Evolutionary conservation across 345 rosid genomes (phyloP).

Genomic region (Camelina sativa): DNA sequence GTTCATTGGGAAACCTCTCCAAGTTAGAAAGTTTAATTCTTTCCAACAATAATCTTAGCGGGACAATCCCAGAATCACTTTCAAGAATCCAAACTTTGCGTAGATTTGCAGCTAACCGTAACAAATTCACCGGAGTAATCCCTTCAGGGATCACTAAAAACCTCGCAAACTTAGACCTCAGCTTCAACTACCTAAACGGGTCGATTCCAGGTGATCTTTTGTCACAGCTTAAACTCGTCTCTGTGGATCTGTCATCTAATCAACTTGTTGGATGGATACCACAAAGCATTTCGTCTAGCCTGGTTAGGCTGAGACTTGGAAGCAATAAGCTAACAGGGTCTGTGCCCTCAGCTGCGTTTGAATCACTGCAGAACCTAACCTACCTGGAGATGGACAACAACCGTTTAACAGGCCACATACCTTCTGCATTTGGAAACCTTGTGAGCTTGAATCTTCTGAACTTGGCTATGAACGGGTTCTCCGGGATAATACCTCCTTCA

Average conservation of each 20-base stretch:
- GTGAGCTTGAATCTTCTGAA: conserved; percentile 56
- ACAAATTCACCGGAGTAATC: conserved; percentile 53
- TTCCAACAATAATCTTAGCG: conserved; percentile 54
- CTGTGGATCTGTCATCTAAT: conserved; percentile 68
- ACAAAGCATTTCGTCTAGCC: conserved; percentile 42
- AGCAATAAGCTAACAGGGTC: conserved; percentile 53
- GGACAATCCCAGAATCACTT: conserved; percentile 55
- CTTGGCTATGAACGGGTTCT: conserved; percentile 60
- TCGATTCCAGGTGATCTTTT: conserved; percentile 57
- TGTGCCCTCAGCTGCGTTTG: conserved; percentile 46
- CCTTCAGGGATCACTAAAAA: conserved; percentile 56
- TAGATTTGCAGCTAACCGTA: conserved; percentile 68
- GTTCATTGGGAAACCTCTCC: conserved; percentile 53
- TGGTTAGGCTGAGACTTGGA: conserved; percentile 77
- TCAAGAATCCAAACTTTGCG: conserved; percentile 49
- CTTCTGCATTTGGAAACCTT: conserved; percentile 33
- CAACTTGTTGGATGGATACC: conserved; percentile 55
- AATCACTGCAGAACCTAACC: conserved; percentile 42
- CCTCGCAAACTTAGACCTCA: conserved; percentile 59
- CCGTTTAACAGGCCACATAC: conserved; percentile 53
- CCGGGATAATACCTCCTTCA: conserved; percentile 50
- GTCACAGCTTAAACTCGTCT: conserved; percentile 39
- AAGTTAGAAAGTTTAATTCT: conserved; percentile 56
- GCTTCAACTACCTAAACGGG: conserved; percentile 59
- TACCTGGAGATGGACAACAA: conserved; percentile 81